phyloP scores from a whole-genome alignment of 768 basidiomycete genomes.

The Pulveroboletus frians region DNA sequence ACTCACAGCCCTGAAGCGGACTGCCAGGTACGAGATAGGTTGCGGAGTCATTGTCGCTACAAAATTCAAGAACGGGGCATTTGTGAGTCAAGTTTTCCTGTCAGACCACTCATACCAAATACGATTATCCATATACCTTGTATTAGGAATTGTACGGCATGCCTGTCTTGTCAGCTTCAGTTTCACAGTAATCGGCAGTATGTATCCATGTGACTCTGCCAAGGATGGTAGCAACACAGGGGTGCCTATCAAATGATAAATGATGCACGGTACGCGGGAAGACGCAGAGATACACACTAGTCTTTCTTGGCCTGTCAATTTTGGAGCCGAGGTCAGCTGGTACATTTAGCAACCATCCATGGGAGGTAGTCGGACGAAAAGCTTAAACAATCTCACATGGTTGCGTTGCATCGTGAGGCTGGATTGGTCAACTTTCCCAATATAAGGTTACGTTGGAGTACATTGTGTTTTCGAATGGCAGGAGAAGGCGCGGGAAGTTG shows the following conservation, averaged over 20 bases:
- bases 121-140: slow-evolving; percentile 19
- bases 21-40: slow-evolving; percentile 1
- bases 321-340: slow-evolving; percentile 4
- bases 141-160: slow-evolving; percentile 25
- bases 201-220: not conserved
- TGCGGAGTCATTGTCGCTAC: slow-evolving; percentile 5
- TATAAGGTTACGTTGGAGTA: not conserved
- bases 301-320: slow-evolving; percentile 3
- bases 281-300: not conserved
- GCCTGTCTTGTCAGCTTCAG: slow-evolving; percentile 8
- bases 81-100: slow-evolving; percentile 13
- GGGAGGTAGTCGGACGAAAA: slow-evolving; percentile 8
- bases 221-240: not conserved
- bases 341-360: not conserved
- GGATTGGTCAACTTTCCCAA: not conserved
- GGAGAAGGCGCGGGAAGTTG: slow-evolving; percentile 3
- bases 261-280: slow-evolving; percentile 6
- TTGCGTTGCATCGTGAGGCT: slow-evolving; percentile 15
- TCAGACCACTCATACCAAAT: slow-evolving; percentile 17
- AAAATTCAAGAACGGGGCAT: slow-evolving; percentile 8
- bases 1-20: slow-evolving; percentile 17
- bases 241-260: slow-evolving; percentile 1
- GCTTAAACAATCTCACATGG: slow-evolving; percentile 16
- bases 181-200: slow-evolving; percentile 1
- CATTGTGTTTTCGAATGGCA: slow-evolving; percentile 2